Evolutionary conservation across 2,329 filamentous ascomycete genomes (phyloP), one percentile per base, ranked within the genome.

Genomic region (Cladosporium sp.): DNA sequence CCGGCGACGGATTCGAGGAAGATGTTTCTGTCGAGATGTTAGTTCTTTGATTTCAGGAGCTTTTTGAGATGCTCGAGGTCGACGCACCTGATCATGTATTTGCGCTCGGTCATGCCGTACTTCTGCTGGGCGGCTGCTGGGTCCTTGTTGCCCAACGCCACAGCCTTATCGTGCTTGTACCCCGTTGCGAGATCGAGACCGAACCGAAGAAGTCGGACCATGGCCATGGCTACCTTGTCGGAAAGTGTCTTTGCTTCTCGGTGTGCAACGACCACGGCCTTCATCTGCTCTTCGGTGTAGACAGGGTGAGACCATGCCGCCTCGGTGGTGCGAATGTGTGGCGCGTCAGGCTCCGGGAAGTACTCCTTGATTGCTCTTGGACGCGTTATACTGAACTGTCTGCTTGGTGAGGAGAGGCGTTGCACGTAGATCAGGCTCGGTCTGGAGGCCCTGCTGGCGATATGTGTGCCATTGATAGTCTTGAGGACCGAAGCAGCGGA

Each of bases 1-100:
- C 91, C 94, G 12, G 94, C 94, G 37, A 99, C 90, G 49, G 88
- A 92, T 73, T 99, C 94, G 34, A 99, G 82, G 73, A 99, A 99
- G 65, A 99, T 83, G 69, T 96, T 93, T 28, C 61, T 59, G 37
- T 13, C 4, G 17, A 17, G 15, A 13, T 48, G 45, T 48, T 17
- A 48, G 25, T 19, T 28, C 10, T 22, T 25, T 22, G 24, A 13
- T n/a, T 8, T 48, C 12, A 19, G 45, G 13, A 19, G 7, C 15
- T 34, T 4, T 47, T 28, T 10, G 13, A n/a, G 24, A n/a, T n/a
- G 6, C 7, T 25, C 5, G 15, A 22, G 15, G 5, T 20, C 10
- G 17, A 39, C 40, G n/a, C 64, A 66, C 6, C 93, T 83, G 49
- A 89, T 83, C 66, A 97, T 80, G 87, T 94, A 99, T 76, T 97